phyloP scores from a whole-genome alignment of 768 basidiomycete species.

The Phlebiopsis gigantea region DNA sequence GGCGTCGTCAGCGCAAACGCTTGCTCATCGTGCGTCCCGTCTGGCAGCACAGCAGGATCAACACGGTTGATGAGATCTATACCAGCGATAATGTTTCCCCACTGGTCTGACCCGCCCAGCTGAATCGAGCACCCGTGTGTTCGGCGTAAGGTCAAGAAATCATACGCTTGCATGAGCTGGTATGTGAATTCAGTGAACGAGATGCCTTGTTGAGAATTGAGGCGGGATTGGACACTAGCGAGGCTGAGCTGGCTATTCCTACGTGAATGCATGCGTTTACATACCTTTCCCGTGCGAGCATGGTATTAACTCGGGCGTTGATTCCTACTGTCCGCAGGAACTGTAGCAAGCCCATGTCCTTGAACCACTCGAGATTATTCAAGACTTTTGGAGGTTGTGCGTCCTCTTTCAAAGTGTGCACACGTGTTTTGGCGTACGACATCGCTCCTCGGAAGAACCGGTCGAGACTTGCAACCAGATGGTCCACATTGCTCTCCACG shows the following conservation, averaged over 20 bases:
- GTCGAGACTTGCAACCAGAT: slow-evolving; percentile 60
- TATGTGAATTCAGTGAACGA: slow-evolving; percentile 99
- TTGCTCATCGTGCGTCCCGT: slow-evolving; percentile 19
- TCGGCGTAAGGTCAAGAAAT: slow-evolving; percentile 76
- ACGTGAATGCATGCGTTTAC: neutral
- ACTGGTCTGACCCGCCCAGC: slow-evolving; percentile 95
- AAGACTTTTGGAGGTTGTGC: slow-evolving; percentile 35
- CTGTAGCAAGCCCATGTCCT: slow-evolving; percentile 66
- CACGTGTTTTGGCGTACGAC: slow-evolving; percentile 47
- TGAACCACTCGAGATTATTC: slow-evolving; percentile 79
- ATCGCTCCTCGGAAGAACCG: slow-evolving; percentile 67
- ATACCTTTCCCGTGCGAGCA: slow-evolving; percentile 89
- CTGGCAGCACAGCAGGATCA: slow-evolving; percentile 11
- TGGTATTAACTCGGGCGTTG: slow-evolving; percentile 76
- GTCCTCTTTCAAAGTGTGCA: slow-evolving; percentile 9
- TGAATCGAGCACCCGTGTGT: slow-evolving; percentile 73
- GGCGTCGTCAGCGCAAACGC: slow-evolving; percentile 91
- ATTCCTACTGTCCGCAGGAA: slow-evolving; percentile 82
- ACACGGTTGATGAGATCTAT: slow-evolving; percentile 81
- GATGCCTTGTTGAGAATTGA: slow-evolving; percentile 77
- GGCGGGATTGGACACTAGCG: slow-evolving; percentile 72
- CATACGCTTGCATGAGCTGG: slow-evolving; percentile 94
- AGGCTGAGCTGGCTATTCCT: slow-evolving; percentile 8
- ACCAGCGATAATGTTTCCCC: slow-evolving; percentile 96
- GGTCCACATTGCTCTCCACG: slow-evolving; percentile 59